phyloP scores from a whole-genome alignment of 192 early-diverging fungal genomes.

The Dissophora globulifera region DNA sequence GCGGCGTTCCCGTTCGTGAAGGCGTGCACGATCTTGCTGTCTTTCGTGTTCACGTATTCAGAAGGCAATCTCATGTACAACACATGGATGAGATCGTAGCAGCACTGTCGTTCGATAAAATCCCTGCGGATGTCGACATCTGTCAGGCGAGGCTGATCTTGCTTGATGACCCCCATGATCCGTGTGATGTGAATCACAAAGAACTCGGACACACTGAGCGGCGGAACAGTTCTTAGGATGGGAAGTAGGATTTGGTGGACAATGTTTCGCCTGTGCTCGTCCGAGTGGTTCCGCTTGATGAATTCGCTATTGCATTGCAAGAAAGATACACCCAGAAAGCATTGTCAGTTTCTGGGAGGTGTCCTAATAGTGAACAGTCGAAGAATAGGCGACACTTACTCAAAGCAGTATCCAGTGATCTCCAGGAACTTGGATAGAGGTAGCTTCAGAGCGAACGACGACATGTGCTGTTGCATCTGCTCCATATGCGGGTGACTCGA shows the following conservation, averaged over 20 bases:
- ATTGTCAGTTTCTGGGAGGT: too few species aligned
- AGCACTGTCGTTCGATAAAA: slow-evolving; percentile 41
- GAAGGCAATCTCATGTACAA: slow-evolving; percentile 56
- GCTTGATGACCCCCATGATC: slow-evolving; percentile 63
- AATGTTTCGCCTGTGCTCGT: slow-evolving; percentile 58
- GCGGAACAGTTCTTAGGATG: slow-evolving; percentile 56
- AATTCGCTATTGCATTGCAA: slow-evolving; percentile 21
- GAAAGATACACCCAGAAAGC: background rate
- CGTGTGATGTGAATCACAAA: slow-evolving; percentile 59
- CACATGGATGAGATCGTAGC: slow-evolving; percentile 52
- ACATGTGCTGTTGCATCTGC: slow-evolving; percentile 45
- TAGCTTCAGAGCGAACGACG: slow-evolving; percentile 51
- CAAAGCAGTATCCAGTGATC: slow-evolving; percentile 52
- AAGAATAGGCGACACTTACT: slow-evolving; percentile 42
- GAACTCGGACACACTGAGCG: slow-evolving; percentile 56
- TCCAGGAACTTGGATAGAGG: slow-evolving; percentile 51
- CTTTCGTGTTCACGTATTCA: slow-evolving; percentile 52
- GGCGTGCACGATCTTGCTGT: slow-evolving; percentile 48
- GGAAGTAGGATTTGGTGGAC: slow-evolving; percentile 62
- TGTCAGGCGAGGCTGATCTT: slow-evolving; percentile 16
- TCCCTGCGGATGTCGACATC: slow-evolving; percentile 40
- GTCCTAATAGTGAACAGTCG: too few species aligned
- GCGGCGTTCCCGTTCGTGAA: slow-evolving; percentile 35
- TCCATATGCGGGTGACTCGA: slow-evolving; percentile 59
- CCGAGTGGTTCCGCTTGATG: slow-evolving; percentile 32